Evolutionary conservation across 2,329 filamentous ascomycete species (phyloP).

Genomic region (Monosporascus cannonballus): DNA sequence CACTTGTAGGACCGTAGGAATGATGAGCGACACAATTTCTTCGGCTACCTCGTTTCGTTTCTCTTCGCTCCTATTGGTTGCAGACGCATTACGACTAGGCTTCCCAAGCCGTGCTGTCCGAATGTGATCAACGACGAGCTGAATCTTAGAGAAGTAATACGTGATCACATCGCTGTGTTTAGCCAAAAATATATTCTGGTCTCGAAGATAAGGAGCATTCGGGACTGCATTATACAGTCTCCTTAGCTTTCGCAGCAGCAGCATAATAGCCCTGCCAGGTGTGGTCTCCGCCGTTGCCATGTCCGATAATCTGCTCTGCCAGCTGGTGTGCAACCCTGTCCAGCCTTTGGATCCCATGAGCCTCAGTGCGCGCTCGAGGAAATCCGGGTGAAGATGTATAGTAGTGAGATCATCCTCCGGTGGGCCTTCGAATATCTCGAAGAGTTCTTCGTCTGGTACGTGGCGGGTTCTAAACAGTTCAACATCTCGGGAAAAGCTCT

Average conservation of each 20-base stretch:
- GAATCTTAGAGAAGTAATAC: constrained; percentile 20
- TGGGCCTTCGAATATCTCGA: constrained; percentile 13
- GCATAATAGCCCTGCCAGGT: constrained; percentile 12
- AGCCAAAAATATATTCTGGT: constrained; percentile 20
- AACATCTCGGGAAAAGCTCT: constrained; percentile 19
- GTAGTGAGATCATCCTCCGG: constrained; percentile 12
- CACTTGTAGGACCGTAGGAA: constrained; percentile 20
- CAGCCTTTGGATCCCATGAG: constrained; percentile 12
- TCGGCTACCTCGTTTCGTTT: constrained; percentile 12
- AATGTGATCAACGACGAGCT: constrained; percentile 13
- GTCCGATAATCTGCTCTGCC: constrained; percentile 12
- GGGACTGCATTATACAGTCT: constrained; percentile 14
- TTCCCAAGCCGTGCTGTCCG: constrained; percentile 8
- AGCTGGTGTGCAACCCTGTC: background rate
- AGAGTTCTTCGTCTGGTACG: constrained; percentile 4
- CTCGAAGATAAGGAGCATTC: constrained; percentile 11
- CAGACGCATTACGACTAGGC: constrained; percentile 1
- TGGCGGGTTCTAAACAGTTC: constrained; percentile 12
- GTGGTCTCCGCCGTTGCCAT: constrained; percentile 9
- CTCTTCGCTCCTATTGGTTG: constrained; percentile 2
- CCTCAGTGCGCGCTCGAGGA: constrained; percentile 10
- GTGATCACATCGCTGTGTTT: constrained; percentile 15
- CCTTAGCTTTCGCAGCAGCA: constrained; percentile 18
- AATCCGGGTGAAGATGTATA: constrained; percentile 10
- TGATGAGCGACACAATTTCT: constrained; percentile 17